Conservation (phyloP, 805 yeast genomes). For the Saccharomyces mikatae region DNA sequence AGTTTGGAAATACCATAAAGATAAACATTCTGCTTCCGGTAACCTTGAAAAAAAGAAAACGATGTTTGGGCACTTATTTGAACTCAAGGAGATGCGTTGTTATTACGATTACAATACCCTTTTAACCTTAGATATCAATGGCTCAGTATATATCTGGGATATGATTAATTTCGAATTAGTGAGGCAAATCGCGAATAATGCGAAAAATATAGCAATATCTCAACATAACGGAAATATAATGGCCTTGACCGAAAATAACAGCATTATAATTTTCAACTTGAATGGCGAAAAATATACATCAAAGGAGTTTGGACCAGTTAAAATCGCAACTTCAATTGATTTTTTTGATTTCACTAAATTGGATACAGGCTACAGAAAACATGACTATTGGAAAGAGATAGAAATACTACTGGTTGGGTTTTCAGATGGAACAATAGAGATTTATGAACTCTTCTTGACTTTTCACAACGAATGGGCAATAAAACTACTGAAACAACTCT, state of each 20-base stretch:
- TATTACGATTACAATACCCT: slow-evolving; percentile 48
- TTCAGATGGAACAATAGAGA: slow-evolving; percentile 23
- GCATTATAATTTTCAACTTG: slow-evolving; percentile 35
- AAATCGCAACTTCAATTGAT: slow-evolving; percentile 19
- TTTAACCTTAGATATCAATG: slow-evolving; percentile 46
- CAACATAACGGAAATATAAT: slow-evolving; percentile 50
- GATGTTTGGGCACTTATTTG: slow-evolving; percentile 48
- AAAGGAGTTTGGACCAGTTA: slow-evolving; percentile 14
- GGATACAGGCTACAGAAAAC: slow-evolving; percentile 21
- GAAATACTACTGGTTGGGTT: slow-evolving; percentile 34
- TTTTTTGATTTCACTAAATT: slow-evolving; percentile 17
- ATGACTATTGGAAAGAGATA: slow-evolving; percentile 34
- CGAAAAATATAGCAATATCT: slow-evolving; percentile 38
- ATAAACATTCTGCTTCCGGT: slow-evolving; percentile 5
- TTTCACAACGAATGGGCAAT: slow-evolving; percentile 19
- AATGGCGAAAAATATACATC: slow-evolving; percentile 42
- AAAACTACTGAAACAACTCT: slow-evolving; percentile 16
- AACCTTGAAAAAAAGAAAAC: slow-evolving; percentile 20
- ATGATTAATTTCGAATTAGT: slow-evolving; percentile 44
- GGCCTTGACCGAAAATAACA: slow-evolving; percentile 16
- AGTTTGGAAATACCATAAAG: slow-evolving; percentile 38
- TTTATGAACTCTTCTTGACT: slow-evolving; percentile 27
- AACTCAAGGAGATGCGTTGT: slow-evolving; percentile 39
- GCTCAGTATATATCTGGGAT: slow-evolving; percentile 60
- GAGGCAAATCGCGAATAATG: slow-evolving; percentile 28